A percentile compares a stretch with the other conserved stretches of the same genome.
phyloP scores from a whole-genome alignment of 345 rosid species.

The Rhizophora apiculata region DNA sequence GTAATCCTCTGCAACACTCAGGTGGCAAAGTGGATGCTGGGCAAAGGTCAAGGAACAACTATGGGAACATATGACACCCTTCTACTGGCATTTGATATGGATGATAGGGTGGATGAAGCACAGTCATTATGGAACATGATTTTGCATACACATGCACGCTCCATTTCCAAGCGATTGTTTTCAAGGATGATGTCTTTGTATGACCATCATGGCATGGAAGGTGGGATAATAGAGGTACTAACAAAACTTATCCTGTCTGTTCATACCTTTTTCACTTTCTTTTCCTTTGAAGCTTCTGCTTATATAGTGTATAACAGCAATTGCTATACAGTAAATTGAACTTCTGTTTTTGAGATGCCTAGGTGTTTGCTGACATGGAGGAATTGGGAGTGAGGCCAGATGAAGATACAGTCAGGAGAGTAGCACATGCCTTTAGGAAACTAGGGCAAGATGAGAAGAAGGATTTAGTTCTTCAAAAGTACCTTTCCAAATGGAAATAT shows the following conservation, averaged over 20 bases:
- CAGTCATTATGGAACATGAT: conserved; percentile 85
- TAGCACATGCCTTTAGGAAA: conserved; percentile 55
- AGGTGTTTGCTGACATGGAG: conserved; percentile 96
- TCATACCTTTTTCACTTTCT: neutral
- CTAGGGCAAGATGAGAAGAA: conserved; percentile 61
- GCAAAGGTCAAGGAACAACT: conserved; percentile 92
- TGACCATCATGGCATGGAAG: conserved; percentile 67
- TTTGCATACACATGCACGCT: conserved; percentile 59
- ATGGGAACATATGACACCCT: conserved; percentile 82
- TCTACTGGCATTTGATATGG: conserved; percentile 82
- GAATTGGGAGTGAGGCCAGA: conserved; percentile 79
- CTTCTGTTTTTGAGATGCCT: conserved; percentile 8
- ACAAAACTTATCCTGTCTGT: neutral
- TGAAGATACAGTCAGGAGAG: conserved; percentile 62
- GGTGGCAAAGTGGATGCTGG: conserved; percentile 96
- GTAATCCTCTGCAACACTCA: conserved; percentile 21
- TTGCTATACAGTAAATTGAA: neutral
- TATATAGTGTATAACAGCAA: neutral
- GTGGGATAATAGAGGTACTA: conserved; percentile 67
- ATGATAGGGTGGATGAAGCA: conserved; percentile 67
- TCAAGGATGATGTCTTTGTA: conserved; percentile 82
- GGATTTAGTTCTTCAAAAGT: conserved; percentile 53
- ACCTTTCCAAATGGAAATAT: conserved; percentile 64
- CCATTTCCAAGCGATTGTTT: conserved; percentile 76
- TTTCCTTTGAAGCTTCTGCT: neutral